Evolutionary conservation across 495 filamentous ascomycete species (phyloP), one percentile per base, ranked within the genome.

Genomic region (Xylaria bambusicola): DNA sequence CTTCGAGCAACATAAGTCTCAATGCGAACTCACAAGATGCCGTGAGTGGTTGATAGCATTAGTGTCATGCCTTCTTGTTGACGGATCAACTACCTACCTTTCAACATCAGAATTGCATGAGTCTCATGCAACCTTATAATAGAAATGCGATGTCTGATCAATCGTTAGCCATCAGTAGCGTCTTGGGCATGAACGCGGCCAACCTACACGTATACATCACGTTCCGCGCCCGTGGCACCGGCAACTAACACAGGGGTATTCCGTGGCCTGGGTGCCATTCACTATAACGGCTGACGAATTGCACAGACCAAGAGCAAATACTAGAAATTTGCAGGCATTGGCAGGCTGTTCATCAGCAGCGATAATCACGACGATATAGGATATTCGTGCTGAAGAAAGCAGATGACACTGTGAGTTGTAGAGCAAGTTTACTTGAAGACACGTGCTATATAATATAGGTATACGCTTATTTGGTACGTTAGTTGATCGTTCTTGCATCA

Each of bases 151-250:
- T 86, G 66, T 67, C 77, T 35, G 81, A 82, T 1, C 84, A 87
- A 62, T 78, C 70, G 66, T 83, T 83, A 0, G 84, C 84, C 13
- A 73, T 86, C 29, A 79, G 80, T 60, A 79, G 82, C 54, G 77
- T 68, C 35, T 68, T 73, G 53, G 70, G 77, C 52, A 66, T 70
- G 56, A 70, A 66, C 24, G 72, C 56, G 2, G 64, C 71, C 33
- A 82, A 68, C 75, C 75, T 82, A 49, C n/a, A n/a, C n/a, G n/a
- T n/a, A n/a, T 86, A 78, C 70, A 73, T 86, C 31, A 73, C 79
- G 4, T 83, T 86, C 62, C 84, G 86, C 58, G 84, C 6, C 79
- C 75, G 56, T 86, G 83, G 83, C 62, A 85, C 64, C 77, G 82
- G 2, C 67, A 75, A 18, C 65, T 70, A 15, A 81, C 84, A 0